A percentile compares a stretch with the other conserved stretches of the same genome.
Evolutionary conservation across 2,329 filamentous ascomycete genomes (phyloP).

Genomic region (Ceratocystis harringtonii): DNA sequence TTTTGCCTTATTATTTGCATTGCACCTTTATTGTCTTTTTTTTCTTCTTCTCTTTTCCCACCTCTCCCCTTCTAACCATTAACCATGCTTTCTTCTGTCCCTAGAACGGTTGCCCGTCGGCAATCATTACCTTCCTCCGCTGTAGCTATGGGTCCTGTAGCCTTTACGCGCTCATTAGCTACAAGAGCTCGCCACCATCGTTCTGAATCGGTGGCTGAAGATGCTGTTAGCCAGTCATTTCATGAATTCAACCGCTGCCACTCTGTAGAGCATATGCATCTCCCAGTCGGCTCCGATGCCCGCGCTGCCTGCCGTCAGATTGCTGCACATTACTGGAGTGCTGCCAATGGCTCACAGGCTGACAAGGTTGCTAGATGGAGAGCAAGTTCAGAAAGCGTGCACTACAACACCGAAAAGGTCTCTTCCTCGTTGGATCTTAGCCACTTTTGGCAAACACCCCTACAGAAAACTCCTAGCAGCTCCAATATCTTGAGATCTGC

Average conservation of each 20-base stretch:
- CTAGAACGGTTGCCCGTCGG: conserved; percentile 14
- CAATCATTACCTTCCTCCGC: conserved; percentile 16
- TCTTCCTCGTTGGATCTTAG: conserved; percentile 8
- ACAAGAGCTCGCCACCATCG: conserved; percentile 16
- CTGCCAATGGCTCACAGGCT: conserved; percentile 13
- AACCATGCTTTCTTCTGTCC: conserved; percentile 13
- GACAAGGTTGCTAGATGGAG: conserved; percentile 16
- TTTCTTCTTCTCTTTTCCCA: not conserved
- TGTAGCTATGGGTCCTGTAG: conserved; percentile 9
- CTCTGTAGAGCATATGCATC: conserved; percentile 16
- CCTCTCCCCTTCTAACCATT: not conserved
- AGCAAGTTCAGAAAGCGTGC: conserved; percentile 16
- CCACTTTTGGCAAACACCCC: conserved; percentile 15
- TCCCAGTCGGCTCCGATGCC: conserved; percentile 14
- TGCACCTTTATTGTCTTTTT: not conserved
- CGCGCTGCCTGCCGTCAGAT: conserved; percentile 16
- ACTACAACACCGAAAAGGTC: conserved; percentile 11
- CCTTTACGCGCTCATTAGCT: conserved; percentile 13
- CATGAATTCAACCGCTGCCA: not conserved
- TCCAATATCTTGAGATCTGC: conserved; percentile 10
- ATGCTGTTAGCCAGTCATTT: conserved; percentile 7
- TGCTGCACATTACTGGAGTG: conserved; percentile 17
- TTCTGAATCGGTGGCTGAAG: conserved; percentile 1
- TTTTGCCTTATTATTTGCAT: not conserved
- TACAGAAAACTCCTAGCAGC: conserved; percentile 15